A percentile compares a stretch with the other conserved stretches of the same genome.
phyloP scores from a whole-genome alignment of 768 basidiomycete genomes.

The Leucocoprinus birnbaumii region DNA sequence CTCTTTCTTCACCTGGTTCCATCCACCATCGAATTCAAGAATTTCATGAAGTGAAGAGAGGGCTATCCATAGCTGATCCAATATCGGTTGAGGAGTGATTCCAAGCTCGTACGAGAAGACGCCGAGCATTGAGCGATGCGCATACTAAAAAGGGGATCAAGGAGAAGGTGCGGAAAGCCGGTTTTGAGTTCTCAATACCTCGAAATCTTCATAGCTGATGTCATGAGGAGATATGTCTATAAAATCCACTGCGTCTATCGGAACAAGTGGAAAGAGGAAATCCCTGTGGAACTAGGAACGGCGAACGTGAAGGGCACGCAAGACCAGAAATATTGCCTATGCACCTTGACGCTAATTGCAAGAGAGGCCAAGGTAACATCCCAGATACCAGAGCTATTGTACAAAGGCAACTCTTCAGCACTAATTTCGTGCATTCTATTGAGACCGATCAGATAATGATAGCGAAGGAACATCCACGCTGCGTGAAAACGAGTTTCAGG shows the following conservation, averaged over 20 bases:
- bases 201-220: slow-evolving; percentile 46
- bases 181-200: slow-evolving; percentile 33
- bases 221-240: slow-evolving; percentile 45
- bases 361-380: slow-evolving; percentile 57
- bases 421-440: not conserved
- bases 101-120: slow-evolving; percentile 48
- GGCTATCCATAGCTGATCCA: slow-evolving; percentile 59
- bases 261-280: slow-evolving; percentile 50
- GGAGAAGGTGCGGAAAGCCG: slow-evolving; percentile 6
- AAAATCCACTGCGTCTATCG: slow-evolving; percentile 51
- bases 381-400: slow-evolving; percentile 43
- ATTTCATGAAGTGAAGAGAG: slow-evolving; percentile 48
- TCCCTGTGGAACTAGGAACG: slow-evolving; percentile 61
- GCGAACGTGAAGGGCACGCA: not conserved
- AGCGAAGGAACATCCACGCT: slow-evolving; percentile 55
- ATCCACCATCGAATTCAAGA: slow-evolving; percentile 37
- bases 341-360: slow-evolving; percentile 60
- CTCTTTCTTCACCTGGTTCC: slow-evolving; percentile 41
- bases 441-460: slow-evolving; percentile 34
- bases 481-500: slow-evolving; percentile 67
- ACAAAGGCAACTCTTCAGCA: slow-evolving; percentile 2
- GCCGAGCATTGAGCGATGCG: slow-evolving; percentile 54
- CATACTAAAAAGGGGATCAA: slow-evolving; percentile 32
- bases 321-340: not conserved
- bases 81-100: slow-evolving; percentile 48